phyloP scores from a whole-genome alignment of 257 asterid genomes.

The Solanum okadae region DNA sequence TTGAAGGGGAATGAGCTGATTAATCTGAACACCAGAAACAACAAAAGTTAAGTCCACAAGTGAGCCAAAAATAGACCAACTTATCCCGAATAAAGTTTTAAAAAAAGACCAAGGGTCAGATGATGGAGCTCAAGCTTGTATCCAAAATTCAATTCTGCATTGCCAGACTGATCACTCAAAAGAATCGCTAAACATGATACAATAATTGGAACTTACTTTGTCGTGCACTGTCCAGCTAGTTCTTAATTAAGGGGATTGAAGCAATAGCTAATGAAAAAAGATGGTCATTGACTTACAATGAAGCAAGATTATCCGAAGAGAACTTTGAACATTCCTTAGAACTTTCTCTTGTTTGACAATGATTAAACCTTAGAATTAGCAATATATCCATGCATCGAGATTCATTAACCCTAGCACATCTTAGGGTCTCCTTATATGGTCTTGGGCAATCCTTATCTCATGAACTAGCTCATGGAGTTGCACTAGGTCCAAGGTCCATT shows the following conservation, averaged over 20 bases:
- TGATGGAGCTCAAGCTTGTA: not conserved
- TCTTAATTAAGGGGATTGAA: not conserved
- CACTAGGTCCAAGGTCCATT: not conserved
- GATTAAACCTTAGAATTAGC: not conserved
- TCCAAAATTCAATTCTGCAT: not conserved
- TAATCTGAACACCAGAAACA: constrained; percentile 47
- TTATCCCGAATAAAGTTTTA: not conserved
- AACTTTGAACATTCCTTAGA: not conserved
- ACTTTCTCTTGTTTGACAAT: not conserved
- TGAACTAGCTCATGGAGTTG: not conserved
- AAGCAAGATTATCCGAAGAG: not conserved
- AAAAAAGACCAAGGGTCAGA: not conserved
- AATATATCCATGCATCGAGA: not conserved
- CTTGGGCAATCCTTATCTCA: not conserved
- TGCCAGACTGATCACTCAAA: not conserved
- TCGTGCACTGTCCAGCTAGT: not conserved
- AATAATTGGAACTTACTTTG: not conserved
- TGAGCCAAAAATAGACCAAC: not conserved
- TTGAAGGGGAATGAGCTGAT: constrained; percentile 79
- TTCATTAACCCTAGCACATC: not conserved
- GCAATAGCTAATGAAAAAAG: not conserved
- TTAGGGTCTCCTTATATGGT: not conserved
- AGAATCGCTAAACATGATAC: not conserved
- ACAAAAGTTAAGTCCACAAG: not conserved
- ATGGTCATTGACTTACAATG: not conserved